Conservation (phyloP, 352 stramenopile species). For the Globisporangium lucens region DNA sequence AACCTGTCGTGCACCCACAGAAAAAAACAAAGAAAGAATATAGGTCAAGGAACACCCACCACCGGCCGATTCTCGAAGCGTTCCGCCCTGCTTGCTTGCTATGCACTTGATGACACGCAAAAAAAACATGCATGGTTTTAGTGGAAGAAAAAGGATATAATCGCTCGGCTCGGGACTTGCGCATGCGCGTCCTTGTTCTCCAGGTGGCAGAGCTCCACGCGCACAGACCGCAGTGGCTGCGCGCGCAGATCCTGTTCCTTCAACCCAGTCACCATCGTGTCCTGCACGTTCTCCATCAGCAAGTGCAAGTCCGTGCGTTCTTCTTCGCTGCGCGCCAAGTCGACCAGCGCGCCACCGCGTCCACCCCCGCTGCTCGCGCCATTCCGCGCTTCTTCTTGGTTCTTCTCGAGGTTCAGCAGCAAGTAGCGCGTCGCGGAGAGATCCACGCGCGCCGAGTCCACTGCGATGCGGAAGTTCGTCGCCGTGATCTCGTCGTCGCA, state of each 20-base stretch:
- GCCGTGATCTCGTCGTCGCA: constrained; percentile 58
- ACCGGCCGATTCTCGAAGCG: background rate
- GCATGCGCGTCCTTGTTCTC: constrained; percentile 87
- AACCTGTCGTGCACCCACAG: constrained; percentile 44
- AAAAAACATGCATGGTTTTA: constrained; percentile 4
- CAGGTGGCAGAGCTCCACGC: constrained; percentile 81
- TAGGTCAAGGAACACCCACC: constrained; percentile 16
- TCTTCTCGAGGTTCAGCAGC: constrained; percentile 82
- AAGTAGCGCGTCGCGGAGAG: constrained; percentile 73
- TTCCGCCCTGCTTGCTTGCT: constrained; percentile 2
- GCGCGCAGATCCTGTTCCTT: constrained; percentile 63
- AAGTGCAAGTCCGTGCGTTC: constrained; percentile 71
- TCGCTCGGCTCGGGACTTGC: constrained; percentile 61
- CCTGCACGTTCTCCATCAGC: constrained; percentile 80
- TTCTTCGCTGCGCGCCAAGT: constrained; percentile 42
- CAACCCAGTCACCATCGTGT: constrained; percentile 75
- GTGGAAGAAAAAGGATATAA: constrained; percentile 31
- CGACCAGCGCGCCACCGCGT: constrained; percentile 2
- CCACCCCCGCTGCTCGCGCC: background rate
- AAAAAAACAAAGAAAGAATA: constrained; percentile 11
- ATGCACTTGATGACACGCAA: constrained; percentile 4
- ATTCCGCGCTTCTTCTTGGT: constrained; percentile 62
- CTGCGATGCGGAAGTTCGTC: constrained; percentile 75
- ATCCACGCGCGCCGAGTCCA: constrained; percentile 73
- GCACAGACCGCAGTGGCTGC: constrained; percentile 75